A percentile compares a stretch with the other conserved stretches of the same genome.
phyloP scores from a whole-genome alignment of 306 rosid genomes.

The Ormosia semicastrata region DNA sequence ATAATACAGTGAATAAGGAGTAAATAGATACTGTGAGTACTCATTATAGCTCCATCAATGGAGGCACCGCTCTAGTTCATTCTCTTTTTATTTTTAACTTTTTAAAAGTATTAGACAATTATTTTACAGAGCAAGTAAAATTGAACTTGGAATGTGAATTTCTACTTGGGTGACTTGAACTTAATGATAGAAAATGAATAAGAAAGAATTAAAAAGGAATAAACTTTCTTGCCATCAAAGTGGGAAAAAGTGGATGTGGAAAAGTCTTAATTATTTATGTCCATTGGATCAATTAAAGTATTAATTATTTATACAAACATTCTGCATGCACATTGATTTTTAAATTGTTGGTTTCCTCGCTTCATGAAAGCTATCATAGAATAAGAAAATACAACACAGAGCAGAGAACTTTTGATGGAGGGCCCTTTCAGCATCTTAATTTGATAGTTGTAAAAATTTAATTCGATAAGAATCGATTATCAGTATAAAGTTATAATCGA shows the following conservation, averaged over 20 bases:
- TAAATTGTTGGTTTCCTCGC: background rate
- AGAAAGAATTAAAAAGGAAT: background rate
- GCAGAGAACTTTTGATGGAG: background rate
- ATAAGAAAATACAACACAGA: background rate
- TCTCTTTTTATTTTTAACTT: too few species aligned
- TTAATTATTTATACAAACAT: background rate
- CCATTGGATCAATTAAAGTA: background rate
- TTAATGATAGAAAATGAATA: background rate
- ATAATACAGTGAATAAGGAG: too few species aligned
- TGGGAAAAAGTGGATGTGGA: background rate
- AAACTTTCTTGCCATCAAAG: background rate
- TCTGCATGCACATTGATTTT: background rate
- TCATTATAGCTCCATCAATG: too few species aligned
- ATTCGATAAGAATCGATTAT: too few species aligned
- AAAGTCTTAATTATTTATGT: background rate
- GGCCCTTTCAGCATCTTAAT: constrained; percentile 29
- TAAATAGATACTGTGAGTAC: too few species aligned
- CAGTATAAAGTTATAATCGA: too few species aligned
- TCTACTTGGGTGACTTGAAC: background rate
- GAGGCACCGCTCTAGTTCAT: too few species aligned
- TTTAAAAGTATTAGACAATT: too few species aligned
- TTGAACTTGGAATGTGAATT: too few species aligned
- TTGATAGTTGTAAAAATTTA: too few species aligned
- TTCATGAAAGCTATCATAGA: constrained; percentile 1
- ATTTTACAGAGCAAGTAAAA: too few species aligned